Base-by-base conservation (phyloP, 2,329 filamentous ascomycete species). In the Botrytis sinoallii region DNA sequence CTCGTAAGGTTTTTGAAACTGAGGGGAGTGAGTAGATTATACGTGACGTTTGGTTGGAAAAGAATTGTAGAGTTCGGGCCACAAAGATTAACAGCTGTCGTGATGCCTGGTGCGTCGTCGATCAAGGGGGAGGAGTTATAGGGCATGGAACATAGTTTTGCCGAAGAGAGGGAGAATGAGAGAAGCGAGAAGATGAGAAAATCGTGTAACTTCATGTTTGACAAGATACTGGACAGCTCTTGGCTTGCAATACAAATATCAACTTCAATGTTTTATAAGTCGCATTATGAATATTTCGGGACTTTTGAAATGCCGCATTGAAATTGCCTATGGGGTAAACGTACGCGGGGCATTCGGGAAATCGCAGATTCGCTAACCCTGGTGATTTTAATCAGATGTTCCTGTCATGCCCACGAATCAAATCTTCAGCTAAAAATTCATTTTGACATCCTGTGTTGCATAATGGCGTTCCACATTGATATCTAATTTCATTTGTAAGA, bases 91-190 rank as follows among this genome's bases (percentile, higher is more conserved):
- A 68, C 40, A 32, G 71, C 44, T 1, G 63, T n/a, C 16, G 52
- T 59, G 22, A 72, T 59, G n/a, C 8, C 44, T 3, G 70, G 61
- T 10, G 71, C 29, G 40, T 55, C 61, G n/a, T 72, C 63, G 48
- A 57, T 40, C 6, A 44, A 32, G 5, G 71, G 71, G 1, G 48
- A 44, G 40, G 61, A 60, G 22, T 67, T 16, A 25, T 67, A 72
- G n/a, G 70, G 70, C 70, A 72, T 67, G 38, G 38, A 4, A 59
- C 70, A 72, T 42, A 42, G 4, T 67, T 72, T 72, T 32, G 60
- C 60, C 8, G 60, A 42, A 9, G 61, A 55, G 46, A n/a, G 38
- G 61, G 70, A 4, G 60, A 67, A 22, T 46, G n/a, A n/a, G n/a
- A 72, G 46, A 18, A 72, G 46, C 32, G 60, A 57, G 38, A 66